A percentile compares a stretch with the other conserved stretches of the same genome.
phyloP scores from a whole-genome alignment of 1,284 basidiomycete species.

The Ustilago trichophora region DNA sequence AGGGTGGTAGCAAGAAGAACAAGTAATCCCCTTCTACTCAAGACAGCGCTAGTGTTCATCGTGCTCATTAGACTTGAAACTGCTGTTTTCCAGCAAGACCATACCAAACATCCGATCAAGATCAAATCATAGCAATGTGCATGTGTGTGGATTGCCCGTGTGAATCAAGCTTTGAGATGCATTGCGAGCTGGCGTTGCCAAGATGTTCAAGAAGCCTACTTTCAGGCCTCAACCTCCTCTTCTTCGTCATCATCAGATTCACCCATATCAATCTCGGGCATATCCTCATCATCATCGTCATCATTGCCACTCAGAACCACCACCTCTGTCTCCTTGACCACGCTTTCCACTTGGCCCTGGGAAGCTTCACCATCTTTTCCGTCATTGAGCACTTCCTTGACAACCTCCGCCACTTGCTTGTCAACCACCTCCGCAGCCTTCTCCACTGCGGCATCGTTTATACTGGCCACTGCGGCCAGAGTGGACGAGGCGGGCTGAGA shows the following conservation, averaged over 20 bases:
- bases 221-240: not conserved
- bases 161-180: too few relatives aligned
- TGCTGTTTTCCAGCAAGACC: too few relatives aligned
- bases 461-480: not conserved
- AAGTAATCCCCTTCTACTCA: too few relatives aligned
- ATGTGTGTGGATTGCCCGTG: too few relatives aligned
- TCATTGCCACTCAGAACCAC: constrained; percentile 7
- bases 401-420: constrained; percentile 3
- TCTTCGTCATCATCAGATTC: constrained; percentile 43
- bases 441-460: constrained; percentile 4
- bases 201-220: too few relatives aligned
- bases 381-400: not conserved
- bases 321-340: not conserved
- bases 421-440: constrained; percentile 3
- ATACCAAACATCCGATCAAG: too few relatives aligned
- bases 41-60: too few relatives aligned
- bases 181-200: too few relatives aligned
- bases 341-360: not conserved
- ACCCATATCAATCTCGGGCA: constrained; percentile 49
- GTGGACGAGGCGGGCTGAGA: not conserved
- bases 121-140: too few relatives aligned
- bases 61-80: not conserved
- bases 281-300: constrained; percentile 49
- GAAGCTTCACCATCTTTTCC: not conserved
- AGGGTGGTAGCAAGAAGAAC: constrained; percentile 18